Percentiles rank a stretch among this genome's conserved stretches.
Conservation (phyloP, 1,284 basidiomycete genomes). For the Sanguinoderma infundibulare region DNA sequence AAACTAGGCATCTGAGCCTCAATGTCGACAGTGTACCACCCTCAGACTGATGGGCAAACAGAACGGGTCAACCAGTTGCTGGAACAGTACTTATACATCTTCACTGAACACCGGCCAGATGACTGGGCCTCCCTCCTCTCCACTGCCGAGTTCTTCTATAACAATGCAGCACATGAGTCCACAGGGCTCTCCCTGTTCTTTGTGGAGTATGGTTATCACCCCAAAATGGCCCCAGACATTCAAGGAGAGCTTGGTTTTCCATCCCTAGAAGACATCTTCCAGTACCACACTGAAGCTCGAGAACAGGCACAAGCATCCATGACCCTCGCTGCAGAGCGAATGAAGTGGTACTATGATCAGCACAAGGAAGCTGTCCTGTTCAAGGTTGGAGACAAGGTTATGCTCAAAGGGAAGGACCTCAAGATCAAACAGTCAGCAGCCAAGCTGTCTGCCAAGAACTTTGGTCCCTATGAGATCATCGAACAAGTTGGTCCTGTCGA, state of each 20-base stretch:
- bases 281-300: background rate
- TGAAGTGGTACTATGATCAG: slow-evolving; percentile 11
- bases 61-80: slow-evolving; percentile 37
- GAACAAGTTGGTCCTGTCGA: background rate
- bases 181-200: background rate
- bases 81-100: slow-evolving; percentile 28
- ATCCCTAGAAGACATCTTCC: background rate
- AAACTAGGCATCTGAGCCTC: slow-evolving; percentile 12
- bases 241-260: background rate
- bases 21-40: slow-evolving; percentile 33
- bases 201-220: background rate
- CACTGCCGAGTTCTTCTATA: background rate
- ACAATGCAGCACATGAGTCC: background rate
- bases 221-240: background rate
- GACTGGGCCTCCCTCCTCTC: slow-evolving; percentile 5
- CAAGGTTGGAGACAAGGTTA: background rate
- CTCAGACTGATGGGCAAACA: slow-evolving; percentile 36
- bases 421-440: background rate
- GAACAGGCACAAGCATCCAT: background rate
- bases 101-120: slow-evolving; percentile 8
- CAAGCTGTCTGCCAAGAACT: background rate
- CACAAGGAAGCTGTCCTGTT: slow-evolving; percentile 25
- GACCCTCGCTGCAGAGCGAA: background rate
- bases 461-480: background rate
- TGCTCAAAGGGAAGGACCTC: background rate